These are phyloP conservation scores for Fusarium falciforme DNA, from an alignment of 2,329 filamentous ascomycete genomes.

Conservation along the genomic window DNA sequence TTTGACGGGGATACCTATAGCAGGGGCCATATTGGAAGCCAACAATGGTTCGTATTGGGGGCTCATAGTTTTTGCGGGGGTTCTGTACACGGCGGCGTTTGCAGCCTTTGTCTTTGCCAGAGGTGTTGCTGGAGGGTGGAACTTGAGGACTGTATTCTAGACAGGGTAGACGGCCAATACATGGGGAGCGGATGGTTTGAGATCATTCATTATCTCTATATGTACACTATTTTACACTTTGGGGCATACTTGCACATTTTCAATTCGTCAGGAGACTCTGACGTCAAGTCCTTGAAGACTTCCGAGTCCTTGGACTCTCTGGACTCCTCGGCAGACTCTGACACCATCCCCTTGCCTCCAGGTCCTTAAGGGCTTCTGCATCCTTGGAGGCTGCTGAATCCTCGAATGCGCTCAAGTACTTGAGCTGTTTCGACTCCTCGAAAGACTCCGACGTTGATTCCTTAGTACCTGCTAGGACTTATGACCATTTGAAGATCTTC, in stretches of 20 bases:
- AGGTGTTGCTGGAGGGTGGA: constrained; percentile 17
- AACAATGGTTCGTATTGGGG: constrained; percentile 8
- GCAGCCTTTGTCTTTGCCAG: constrained; percentile 7
- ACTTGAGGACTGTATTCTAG: constrained; percentile 10
- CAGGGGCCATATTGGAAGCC: constrained; percentile 52
- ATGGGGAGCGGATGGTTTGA: background rate
- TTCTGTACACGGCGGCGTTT: constrained; percentile 11
- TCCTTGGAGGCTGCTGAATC: too few relatives aligned
- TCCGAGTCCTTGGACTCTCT: background rate
- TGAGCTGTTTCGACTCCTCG: too few relatives aligned
- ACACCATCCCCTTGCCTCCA: background rate
- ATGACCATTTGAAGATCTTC: background rate
- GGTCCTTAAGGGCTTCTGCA: background rate
- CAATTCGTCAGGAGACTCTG: background rate
- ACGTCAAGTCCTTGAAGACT: too few relatives aligned
- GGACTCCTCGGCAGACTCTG: background rate
- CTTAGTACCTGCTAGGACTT: background rate
- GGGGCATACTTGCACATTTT: background rate
- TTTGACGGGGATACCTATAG: constrained; percentile 69
- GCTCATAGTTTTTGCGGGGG: constrained; percentile 20
- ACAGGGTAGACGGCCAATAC: background rate
- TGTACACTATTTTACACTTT: background rate
- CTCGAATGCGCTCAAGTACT: too few relatives aligned
- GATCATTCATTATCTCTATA: background rate
- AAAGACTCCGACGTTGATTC: too few relatives aligned